Conservation (phyloP, 1,284 basidiomycete genomes). For the Golubevia pallescens region DNA sequence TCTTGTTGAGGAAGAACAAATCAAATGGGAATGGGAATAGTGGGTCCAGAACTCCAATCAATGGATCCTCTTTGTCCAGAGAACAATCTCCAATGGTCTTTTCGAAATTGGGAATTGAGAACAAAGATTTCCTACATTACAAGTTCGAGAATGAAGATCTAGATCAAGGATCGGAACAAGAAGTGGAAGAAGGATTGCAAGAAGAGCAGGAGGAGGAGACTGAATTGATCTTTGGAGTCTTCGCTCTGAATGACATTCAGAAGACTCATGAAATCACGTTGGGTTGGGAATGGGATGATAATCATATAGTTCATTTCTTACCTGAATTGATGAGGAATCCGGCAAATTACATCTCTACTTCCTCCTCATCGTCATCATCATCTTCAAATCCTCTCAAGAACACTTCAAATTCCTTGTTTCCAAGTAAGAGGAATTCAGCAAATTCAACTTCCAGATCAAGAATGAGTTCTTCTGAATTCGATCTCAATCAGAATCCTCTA, state of each 20-base stretch:
- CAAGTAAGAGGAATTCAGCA: not conserved
- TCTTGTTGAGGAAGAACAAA: conserved; percentile 68
- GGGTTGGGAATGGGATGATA: conserved; percentile 97
- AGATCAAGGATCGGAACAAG: no score
- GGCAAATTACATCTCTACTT: no score
- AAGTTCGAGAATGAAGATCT: no score
- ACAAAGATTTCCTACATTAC: not conserved
- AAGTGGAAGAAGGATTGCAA: no score
- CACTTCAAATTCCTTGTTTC: not conserved
- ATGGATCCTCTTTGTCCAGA: no score
- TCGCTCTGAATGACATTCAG: conserved; percentile 78
- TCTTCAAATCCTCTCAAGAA: not conserved
- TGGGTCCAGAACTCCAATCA: no score
- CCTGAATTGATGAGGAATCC: no score
- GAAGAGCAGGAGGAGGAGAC: no score
- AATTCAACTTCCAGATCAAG: not conserved
- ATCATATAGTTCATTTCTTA: conserved; percentile 81
- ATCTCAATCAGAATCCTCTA: conserved; percentile 8
- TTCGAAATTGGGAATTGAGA: not conserved
- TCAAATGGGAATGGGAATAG: no score
- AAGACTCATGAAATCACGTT: conserved; percentile 85
- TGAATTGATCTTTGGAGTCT: conserved; percentile 79
- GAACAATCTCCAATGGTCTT: not conserved
- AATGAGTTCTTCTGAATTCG: no score
- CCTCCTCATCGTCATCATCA: no score